Percentiles rank a stretch among this genome's conserved stretches.
Evolutionary conservation across 768 basidiomycete species (phyloP).

Genomic region (Mrakia gelida): DNA sequence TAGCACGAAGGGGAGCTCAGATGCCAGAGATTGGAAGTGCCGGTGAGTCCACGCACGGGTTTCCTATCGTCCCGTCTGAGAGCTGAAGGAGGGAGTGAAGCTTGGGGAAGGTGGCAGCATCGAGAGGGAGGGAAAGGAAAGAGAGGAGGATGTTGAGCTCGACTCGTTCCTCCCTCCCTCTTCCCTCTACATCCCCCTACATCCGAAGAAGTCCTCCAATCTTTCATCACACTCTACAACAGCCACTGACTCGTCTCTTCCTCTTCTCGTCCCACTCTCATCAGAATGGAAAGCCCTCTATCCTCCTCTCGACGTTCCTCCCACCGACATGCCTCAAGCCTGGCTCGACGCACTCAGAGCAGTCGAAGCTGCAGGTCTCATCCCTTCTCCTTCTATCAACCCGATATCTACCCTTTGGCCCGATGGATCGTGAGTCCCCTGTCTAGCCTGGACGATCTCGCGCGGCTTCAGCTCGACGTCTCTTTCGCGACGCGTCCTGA

Average conservation of each 20-base stretch:
- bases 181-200: too few relatives aligned
- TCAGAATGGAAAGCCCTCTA: constrained; percentile 63
- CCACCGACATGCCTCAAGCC: constrained; percentile 56
- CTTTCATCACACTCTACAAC: too few relatives aligned
- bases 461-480: neutral
- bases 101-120: neutral
- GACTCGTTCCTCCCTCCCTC: neutral
- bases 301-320: constrained; percentile 52
- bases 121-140: neutral
- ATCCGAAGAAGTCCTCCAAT: too few relatives aligned
- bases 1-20: neutral
- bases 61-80: neutral
- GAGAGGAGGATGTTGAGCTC: neutral
- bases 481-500: neutral
- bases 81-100: neutral
- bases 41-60: neutral
- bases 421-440: neutral
- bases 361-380: constrained; percentile 64
- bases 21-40: neutral
- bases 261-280: neutral
- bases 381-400: constrained; percentile 60
- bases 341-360: constrained; percentile 70
- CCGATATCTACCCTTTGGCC: constrained; percentile 6
- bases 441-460: neutral
- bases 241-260: neutral